These are phyloP conservation scores for Gynostemma pentaphyllum DNA, from an alignment of 306 rosid species.

Conservation along the genomic window DNA sequence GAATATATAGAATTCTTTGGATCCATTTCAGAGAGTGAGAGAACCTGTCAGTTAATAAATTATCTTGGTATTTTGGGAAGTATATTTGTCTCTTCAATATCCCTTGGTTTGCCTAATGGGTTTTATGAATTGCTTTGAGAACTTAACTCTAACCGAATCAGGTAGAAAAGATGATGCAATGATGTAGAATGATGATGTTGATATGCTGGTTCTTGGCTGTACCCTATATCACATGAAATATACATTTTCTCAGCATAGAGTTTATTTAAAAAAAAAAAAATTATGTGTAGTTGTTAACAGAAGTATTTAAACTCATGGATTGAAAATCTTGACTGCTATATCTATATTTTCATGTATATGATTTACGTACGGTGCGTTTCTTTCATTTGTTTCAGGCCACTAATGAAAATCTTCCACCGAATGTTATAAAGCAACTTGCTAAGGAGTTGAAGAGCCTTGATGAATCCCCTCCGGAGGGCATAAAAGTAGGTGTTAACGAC, in stretches of 20 bases:
- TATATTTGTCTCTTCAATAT: neutral
- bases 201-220: neutral
- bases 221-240: neutral
- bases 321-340: neutral
- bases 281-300: too few relatives aligned
- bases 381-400: conserved; percentile 52
- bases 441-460: conserved; percentile 95
- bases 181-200: neutral
- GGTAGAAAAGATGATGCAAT: neutral
- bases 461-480: conserved; percentile 96
- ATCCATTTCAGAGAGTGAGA: too few relatives aligned
- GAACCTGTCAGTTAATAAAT: too few relatives aligned
- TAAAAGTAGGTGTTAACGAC: conserved; percentile 79
- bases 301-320: too few relatives aligned
- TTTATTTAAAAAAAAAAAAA: too few relatives aligned
- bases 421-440: conserved; percentile 89
- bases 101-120: neutral
- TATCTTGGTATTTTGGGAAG: too few relatives aligned
- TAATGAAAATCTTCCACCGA: conserved; percentile 96
- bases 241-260: too few relatives aligned
- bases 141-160: neutral
- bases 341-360: too few relatives aligned
- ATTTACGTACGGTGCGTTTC: neutral
- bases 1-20: neutral
- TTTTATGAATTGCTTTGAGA: neutral